These are phyloP conservation scores for Marasmius tenuissimus DNA, from an alignment of 1,284 basidiomycete species.

Conservation along the genomic window DNA sequence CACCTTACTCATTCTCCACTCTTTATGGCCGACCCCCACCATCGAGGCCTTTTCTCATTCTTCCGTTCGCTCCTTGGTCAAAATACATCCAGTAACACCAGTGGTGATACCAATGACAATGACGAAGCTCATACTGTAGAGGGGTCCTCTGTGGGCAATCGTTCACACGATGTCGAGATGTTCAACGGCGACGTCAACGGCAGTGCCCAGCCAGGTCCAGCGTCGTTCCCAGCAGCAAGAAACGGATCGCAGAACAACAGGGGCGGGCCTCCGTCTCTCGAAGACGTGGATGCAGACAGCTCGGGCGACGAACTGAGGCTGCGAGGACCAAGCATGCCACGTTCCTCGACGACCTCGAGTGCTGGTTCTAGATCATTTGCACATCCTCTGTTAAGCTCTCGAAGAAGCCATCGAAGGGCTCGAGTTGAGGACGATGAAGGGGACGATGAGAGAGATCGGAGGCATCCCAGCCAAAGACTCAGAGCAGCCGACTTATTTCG, in stretches of 20 bases:
- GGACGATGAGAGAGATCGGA: constrained; percentile 49
- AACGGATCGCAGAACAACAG: constrained; percentile 26
- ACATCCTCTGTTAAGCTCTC: neutral
- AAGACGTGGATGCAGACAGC: constrained; percentile 7
- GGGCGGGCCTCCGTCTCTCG: constrained; percentile 22
- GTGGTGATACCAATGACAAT: neutral
- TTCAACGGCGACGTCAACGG: neutral
- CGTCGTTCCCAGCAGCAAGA: neutral
- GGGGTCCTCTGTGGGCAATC: neutral
- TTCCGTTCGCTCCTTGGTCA: neutral
- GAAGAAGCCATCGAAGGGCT: constrained; percentile 39
- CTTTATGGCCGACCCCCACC: neutral
- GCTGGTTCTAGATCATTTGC: neutral
- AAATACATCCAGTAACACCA: neutral
- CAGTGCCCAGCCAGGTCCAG: neutral
- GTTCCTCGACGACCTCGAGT: neutral
- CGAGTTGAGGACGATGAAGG: constrained; percentile 52
- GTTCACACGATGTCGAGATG: neutral
- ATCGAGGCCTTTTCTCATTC: neutral
- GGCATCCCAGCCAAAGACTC: constrained; percentile 62
- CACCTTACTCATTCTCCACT: neutral
- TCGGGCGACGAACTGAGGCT: neutral
- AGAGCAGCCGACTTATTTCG: constrained; percentile 23
- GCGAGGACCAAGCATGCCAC: neutral
- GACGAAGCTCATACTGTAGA: neutral